These are phyloP conservation scores for Achaetomiella virescens DNA, from an alignment of 495 filamentous ascomycete genomes.

Conservation along the genomic window DNA sequence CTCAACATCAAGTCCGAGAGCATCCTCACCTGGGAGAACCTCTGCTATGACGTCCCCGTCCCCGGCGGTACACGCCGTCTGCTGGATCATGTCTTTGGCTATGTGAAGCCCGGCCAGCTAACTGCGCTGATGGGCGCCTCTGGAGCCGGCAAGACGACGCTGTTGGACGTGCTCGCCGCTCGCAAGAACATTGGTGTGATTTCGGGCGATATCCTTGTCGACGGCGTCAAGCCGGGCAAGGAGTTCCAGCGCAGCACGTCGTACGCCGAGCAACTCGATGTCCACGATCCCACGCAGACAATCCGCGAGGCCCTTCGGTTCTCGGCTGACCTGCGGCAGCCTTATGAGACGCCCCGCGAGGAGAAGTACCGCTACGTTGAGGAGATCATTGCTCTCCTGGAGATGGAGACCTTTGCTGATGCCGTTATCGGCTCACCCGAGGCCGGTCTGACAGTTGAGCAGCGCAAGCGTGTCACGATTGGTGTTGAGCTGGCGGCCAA, in stretches of 20 bases:
- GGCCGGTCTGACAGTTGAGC: conserved; percentile 80
- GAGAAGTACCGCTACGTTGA: conserved; percentile 85
- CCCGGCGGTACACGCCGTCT: conserved; percentile 61
- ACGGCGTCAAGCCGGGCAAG: conserved; percentile 57
- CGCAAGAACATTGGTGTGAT: conserved; percentile 78
- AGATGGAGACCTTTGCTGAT: conserved; percentile 79
- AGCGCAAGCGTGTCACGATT: conserved; percentile 85
- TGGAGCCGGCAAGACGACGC: conserved; percentile 81
- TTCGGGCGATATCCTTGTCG: conserved; percentile 65
- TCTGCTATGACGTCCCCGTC: conserved; percentile 74
- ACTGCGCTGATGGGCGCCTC: conserved; percentile 81
- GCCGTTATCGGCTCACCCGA: conserved; percentile 75
- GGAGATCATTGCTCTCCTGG: conserved; percentile 69
- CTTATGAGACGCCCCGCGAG: conserved; percentile 55
- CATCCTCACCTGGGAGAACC: conserved; percentile 72
- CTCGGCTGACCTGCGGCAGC: conserved; percentile 74
- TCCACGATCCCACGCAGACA: conserved; percentile 70
- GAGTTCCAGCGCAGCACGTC: conserved; percentile 74
- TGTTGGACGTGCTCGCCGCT: conserved; percentile 70
- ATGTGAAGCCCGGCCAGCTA: conserved; percentile 69
- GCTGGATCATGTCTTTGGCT: conserved; percentile 67
- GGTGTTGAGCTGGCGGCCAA: conserved; percentile 84
- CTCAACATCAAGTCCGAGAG: conserved; percentile 61
- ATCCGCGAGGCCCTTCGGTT: conserved; percentile 82
- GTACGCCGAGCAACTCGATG: conserved; percentile 79